Base-by-base conservation (phyloP, 2,329 filamentous ascomycete species). In the Ploettnerulaceae sp. region DNA sequence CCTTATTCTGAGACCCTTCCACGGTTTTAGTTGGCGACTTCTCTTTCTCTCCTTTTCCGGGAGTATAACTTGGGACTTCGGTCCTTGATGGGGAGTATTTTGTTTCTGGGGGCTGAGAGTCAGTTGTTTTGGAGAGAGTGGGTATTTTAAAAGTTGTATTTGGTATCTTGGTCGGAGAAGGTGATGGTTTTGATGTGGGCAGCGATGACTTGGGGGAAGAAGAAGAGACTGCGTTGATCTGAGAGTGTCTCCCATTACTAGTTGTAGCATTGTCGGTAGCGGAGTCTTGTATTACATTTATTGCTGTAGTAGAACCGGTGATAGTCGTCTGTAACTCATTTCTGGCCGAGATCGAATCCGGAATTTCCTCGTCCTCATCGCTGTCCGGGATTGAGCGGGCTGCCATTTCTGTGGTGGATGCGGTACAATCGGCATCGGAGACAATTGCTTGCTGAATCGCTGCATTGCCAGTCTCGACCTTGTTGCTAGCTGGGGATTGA, bases 1-100 rank as follows among this genome's bases (percentile, higher is more conserved):
- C 56, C 37, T 61, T 56, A 12, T 40, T 49, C 22, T 54, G 54
- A 6, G 48, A 51, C 36, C 11, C 38, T n/a, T 28, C 18, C 20
- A 33, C 9, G 17, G 20, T 14, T 31, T 22, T 25, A 3, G 4
- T 7, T 12, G 39, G 18, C n/a, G 24, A 17, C n/a, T 36, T 45
- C 7, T 22, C 12, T 12, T 22, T 15, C 24, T 45, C 15, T 28
- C n/a, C 17, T 34, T 22, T 18, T 15, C 18, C 29, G 21, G 33
- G 20, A 3, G 22, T 18, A 12, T 20, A 35, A n/a, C 18, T n/a
- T 26, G 25, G 17, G 3, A 11, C 20, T 31, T 40, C 46, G n/a
- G 21, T 14, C 12, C 40, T 48, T 4, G 18, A 7, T 7, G 38
- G 45, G n/a, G 38, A 48, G 7, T 25, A 48, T 7, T 33, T 12